Base-by-base conservation (phyloP, 257 asterid genomes). In the Solanum ossicruentum region DNA sequence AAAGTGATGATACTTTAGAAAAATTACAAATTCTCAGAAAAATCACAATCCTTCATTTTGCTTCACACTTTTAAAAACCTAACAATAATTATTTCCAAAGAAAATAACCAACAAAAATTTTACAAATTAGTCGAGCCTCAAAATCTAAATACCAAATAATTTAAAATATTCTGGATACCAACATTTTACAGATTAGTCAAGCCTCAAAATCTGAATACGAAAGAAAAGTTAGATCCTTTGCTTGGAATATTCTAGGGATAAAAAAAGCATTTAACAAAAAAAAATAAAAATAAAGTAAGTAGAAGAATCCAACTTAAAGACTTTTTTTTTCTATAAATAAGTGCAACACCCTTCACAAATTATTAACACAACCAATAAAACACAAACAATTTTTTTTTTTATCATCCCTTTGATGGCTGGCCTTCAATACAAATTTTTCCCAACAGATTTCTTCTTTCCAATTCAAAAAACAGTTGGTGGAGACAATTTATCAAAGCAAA, bases 381-480 rank as follows among this genome's bases (percentile, higher is more conserved):
- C 17, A 51, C 52, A 23, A 73, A 7, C 7, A 13, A 6, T 1
- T 26, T 26, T 26, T 7, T 28, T 28, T 36, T 54, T 39, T 18
- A 18, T 65, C 54, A 7, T 11, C n/a, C 0, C 28, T 86, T 89
- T 83, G 86, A 92, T 92, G 94, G 94, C 94, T 45, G 94, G 94
- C 5, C 90, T 90, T 51, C 92, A 90, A 80, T 92, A 92, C 92
- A 89, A 88, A 6, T 92, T 89, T 85, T 92, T 92, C 85, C 94
- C 94, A 36, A 92, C 94, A 20, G 93, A 90, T 85, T 90, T 92
- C 90, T 86, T 88, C 83, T 85, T 88, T 36, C 93, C 93, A 84
- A 85, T 86, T 18, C 91, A 89, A 60, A 88, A 81, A 21, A 63
- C 86, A 86, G 20, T 85, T 18, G 58, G 86, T 70, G 83, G 87